Evolutionary conservation across 768 basidiomycete genomes (phyloP), one percentile per base, ranked within the genome.

Genomic region (Hygrocybe punicea): DNA sequence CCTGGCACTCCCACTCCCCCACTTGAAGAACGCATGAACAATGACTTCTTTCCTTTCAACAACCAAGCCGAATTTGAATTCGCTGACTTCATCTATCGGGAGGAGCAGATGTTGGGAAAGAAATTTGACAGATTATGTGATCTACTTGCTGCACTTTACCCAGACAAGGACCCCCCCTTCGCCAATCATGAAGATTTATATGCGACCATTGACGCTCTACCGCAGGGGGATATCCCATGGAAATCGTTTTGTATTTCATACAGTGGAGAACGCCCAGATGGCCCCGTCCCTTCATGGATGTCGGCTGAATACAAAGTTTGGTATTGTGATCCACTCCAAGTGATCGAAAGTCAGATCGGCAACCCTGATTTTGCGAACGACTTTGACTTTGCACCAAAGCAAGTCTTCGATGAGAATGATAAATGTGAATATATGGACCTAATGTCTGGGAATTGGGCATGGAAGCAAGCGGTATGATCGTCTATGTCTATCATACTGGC

Each of bases 381-480:
- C n/a, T 69, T 74, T 9, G 74, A 78, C 53, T 65, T 61, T 47
- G 60, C 63, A 2, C 72, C 76, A 0, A 69, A 70, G 44, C 57
- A 63, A 11, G 64, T 68, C 6, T 60, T 62, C 33, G 67, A 69
- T 17, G 47, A 55, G 0, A 49, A 65, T 11, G 70, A 67, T 0
- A 63, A 67, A 19, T 57, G 70, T 0, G 63, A 61, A 8, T 75
- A 62, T 52, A 45, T 36, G 2, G 65, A 78, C 61, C 60, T 80
- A n/a, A 74, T 77, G 73, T 75, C 73, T 1, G 74, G 66, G 5
- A 55, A 72, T 55, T 76, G 72, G 73, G 64, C 69, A 3, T 70
- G 65, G 63, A 60, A 60, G 13, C 63, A 76, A 59, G 69, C 72
- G 4, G 74, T 76, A 59, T 6, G 62, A 51, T 35, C 29, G 39